These are phyloP conservation scores for Pichia cabralensis DNA, from an alignment of 805 yeast species.

Conservation along the genomic window DNA sequence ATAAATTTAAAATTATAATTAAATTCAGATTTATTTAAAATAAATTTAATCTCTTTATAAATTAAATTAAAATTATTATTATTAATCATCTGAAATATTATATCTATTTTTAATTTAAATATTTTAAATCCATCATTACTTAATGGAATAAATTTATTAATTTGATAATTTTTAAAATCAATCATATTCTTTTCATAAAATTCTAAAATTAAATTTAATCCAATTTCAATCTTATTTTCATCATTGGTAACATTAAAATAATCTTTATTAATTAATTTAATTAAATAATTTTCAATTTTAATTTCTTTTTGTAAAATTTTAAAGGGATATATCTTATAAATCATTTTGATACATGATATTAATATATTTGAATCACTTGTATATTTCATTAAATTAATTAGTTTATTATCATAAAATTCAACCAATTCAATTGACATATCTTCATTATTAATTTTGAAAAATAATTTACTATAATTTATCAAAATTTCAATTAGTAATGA, in stretches of 20 bases:
- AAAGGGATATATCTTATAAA: conserved; percentile 62
- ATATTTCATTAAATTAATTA: too few species aligned
- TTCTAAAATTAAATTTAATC: conserved; percentile 15
- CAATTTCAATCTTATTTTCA: conserved; percentile 3
- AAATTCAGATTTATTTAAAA: conserved; percentile 26
- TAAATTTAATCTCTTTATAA: conserved; percentile 54
- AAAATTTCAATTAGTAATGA: conserved; percentile 47
- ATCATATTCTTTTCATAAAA: conserved; percentile 28
- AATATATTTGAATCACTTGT: too few species aligned
- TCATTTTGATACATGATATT: too few species aligned
- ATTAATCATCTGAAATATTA: conserved; percentile 49
- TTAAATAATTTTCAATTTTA: conserved; percentile 40
- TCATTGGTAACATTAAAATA: not conserved
- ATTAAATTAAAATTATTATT: conserved; percentile 41
- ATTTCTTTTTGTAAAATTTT: conserved; percentile 34
- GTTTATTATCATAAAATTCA: conserved; percentile 42
- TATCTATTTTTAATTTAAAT: conserved; percentile 42
- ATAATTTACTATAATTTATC: conserved; percentile 55
- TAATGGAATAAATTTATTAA: conserved; percentile 41
- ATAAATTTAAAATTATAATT: conserved; percentile 25
- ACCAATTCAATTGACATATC: conserved; percentile 48
- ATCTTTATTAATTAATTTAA: conserved; percentile 17
- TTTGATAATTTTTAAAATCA: conserved; percentile 25
- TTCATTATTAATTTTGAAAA: too few species aligned
- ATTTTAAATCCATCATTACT: conserved; percentile 44